A percentile compares a stretch with the other conserved stretches of the same genome.
Conservation (phyloP, 2,329 filamentous ascomycete genomes). For the Ustulina deusta region DNA sequence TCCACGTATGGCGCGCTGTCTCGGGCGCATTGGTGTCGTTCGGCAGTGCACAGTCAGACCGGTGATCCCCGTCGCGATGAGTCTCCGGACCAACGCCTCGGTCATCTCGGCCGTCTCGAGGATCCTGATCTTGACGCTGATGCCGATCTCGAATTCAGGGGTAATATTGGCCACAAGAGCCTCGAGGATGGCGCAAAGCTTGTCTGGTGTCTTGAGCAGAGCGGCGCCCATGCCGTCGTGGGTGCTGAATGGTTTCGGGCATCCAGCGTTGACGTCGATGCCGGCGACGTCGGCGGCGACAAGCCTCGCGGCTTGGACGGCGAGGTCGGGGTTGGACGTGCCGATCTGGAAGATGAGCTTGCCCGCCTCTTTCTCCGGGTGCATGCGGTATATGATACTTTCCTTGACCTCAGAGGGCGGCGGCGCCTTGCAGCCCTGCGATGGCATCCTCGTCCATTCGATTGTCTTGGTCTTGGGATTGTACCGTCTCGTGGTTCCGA, state of each 20-base stretch:
- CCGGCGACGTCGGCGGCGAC: slow-evolving; percentile 90
- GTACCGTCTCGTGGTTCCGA: slow-evolving; percentile 82
- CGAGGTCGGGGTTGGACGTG: slow-evolving; percentile 83
- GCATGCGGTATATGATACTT: slow-evolving; percentile 85
- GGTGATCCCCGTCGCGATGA: slow-evolving; percentile 90
- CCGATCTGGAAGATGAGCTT: slow-evolving; percentile 92
- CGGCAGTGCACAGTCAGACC: slow-evolving; percentile 95
- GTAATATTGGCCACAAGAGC: slow-evolving; percentile 84
- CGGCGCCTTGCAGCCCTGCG: slow-evolving; percentile 73
- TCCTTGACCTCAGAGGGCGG: slow-evolving; percentile 63
- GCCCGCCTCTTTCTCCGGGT: slow-evolving; percentile 79
- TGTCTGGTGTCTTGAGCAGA: slow-evolving; percentile 85
- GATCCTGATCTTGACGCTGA: slow-evolving; percentile 96
- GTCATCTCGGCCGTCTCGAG: slow-evolving; percentile 82
- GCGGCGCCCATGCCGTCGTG: slow-evolving; percentile 95
- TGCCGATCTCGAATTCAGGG: slow-evolving; percentile 84
- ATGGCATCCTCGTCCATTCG: slow-evolving; percentile 84
- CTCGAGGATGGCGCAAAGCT: slow-evolving; percentile 83
- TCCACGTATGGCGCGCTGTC: slow-evolving; percentile 86
- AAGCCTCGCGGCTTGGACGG: slow-evolving; percentile 84
- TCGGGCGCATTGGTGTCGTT: slow-evolving; percentile 93
- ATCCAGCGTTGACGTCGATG: slow-evolving; percentile 98
- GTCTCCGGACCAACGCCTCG: slow-evolving; percentile 77
- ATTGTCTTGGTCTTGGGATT: slow-evolving; percentile 83
- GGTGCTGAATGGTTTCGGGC: slow-evolving; percentile 96